Percentiles rank a stretch among this genome's conserved stretches.
phyloP scores from a whole-genome alignment of 1,284 basidiomycete species.

The Chalciporus sp. region DNA sequence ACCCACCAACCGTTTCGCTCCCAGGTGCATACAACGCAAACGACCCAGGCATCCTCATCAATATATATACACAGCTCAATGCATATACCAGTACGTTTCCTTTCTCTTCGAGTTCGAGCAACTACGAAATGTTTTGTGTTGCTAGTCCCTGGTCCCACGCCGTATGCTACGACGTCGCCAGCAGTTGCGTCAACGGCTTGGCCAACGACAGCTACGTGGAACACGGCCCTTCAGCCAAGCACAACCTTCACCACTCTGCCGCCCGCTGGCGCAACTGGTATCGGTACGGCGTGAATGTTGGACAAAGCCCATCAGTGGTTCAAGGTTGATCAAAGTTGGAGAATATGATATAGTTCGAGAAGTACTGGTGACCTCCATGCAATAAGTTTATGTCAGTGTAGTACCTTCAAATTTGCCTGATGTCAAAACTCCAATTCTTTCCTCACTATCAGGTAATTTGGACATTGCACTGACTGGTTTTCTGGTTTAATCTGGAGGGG shows the following conservation, averaged over 20 bases:
- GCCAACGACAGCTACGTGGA: background rate
- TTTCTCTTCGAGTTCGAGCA: background rate
- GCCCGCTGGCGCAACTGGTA: background rate
- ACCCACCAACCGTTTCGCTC: background rate
- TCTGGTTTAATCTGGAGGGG: constrained; percentile 44
- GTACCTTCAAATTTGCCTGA: too few relatives aligned
- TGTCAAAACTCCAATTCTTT: background rate
- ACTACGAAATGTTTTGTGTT: background rate
- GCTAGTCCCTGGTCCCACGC: background rate
- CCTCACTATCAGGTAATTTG: constrained; percentile 1
- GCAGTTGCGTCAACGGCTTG: background rate
- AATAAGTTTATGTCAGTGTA: too few relatives aligned
- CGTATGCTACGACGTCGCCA: too few relatives aligned
- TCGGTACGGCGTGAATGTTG: too few relatives aligned
- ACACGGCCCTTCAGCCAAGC: background rate
- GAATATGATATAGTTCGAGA: too few relatives aligned
- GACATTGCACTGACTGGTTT: background rate
- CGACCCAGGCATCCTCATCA: background rate
- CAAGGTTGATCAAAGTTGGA: too few relatives aligned
- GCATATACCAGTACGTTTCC: background rate
- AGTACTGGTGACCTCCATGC: too few relatives aligned
- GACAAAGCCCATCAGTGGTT: too few relatives aligned
- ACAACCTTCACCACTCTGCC: background rate
- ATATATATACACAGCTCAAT: background rate
- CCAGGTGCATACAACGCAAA: background rate